phyloP scores from a whole-genome alignment of 306 rosid genomes.

The Vicia faba region DNA sequence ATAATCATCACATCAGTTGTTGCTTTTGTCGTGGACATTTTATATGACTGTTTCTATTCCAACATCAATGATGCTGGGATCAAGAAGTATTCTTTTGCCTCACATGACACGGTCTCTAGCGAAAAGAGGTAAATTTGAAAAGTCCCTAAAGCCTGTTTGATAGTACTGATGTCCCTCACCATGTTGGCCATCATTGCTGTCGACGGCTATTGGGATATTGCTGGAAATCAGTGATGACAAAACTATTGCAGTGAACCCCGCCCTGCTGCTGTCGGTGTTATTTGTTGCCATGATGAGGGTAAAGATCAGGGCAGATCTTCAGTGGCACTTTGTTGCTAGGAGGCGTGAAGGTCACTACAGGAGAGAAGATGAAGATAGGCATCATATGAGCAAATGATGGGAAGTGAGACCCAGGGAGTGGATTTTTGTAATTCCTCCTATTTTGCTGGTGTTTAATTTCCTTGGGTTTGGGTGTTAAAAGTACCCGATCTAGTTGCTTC shows the following conservation, averaged over 20 bases:
- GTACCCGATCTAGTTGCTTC: background rate
- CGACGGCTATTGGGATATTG: background rate
- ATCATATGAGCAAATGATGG: background rate
- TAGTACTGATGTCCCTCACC: background rate
- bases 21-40: background rate
- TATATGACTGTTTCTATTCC: background rate
- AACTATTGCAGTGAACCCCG: background rate
- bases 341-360: background rate
- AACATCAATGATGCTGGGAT: background rate
- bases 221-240: background rate
- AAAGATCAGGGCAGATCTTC: constrained; percentile 6
- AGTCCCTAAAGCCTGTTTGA: constrained; percentile 1
- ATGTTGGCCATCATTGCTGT: background rate
- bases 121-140: background rate
- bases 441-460: background rate
- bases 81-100: background rate
- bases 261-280: background rate
- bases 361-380: constrained; percentile 1
- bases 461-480: background rate
- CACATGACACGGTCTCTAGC: background rate
- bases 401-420: background rate
- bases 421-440: background rate
- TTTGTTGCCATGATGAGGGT: background rate
- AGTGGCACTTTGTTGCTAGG: constrained; percentile 3
- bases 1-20: constrained; percentile 1